Base-by-base conservation (phyloP, 148 eudicot genomes). In the Fagopyrum esculentum region DNA sequence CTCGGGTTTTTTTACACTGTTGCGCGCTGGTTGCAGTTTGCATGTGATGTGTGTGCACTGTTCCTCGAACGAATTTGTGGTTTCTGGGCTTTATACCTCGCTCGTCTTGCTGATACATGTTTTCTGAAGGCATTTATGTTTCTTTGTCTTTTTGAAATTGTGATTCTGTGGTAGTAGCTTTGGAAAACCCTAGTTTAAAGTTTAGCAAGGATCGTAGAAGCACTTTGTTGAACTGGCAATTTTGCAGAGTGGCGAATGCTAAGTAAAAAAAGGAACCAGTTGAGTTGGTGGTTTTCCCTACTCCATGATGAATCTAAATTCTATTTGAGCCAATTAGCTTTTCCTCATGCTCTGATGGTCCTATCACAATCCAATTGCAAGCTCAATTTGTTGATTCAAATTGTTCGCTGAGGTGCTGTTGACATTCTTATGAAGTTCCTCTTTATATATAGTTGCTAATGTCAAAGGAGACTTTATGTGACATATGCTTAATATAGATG, bases 21-120 rank as follows among this genome's bases (percentile, higher is more conserved):
- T 40, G 71, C 19, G 46, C 46, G 35, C 4, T 66, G 11, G 47
- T 43, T 45, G 19, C 35, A 66, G 71, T 66, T 35, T 66, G 71
- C 71, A 66, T 66, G 71, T 66, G 47, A 66, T 66, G 47, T 43
- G 46, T 43, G 46, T 15, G 71, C 46, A 19, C 71, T 40, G 71
- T n/a, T 66, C 17, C 9, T 66, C 47, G 43, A 66, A 66, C 45
- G 19, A 66, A 66, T 66, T 43, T 15, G 8, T 12, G 4, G 6
- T 15, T 40, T 10, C 4, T 12, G 46, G 71, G 3, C 9, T 40
- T 43, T 66, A 4, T 66, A 40, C 17, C 19, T 2, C 47, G 47
- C 47, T 66, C n/a, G 69, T 43, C 1, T 66, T 66, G 71, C 47
- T 19, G 17, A 66, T 66, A 35, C 45, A 63, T 63, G 69, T 10